Conservation (phyloP, 352 stramenopile species). For the Albugo laibachii region DNA sequence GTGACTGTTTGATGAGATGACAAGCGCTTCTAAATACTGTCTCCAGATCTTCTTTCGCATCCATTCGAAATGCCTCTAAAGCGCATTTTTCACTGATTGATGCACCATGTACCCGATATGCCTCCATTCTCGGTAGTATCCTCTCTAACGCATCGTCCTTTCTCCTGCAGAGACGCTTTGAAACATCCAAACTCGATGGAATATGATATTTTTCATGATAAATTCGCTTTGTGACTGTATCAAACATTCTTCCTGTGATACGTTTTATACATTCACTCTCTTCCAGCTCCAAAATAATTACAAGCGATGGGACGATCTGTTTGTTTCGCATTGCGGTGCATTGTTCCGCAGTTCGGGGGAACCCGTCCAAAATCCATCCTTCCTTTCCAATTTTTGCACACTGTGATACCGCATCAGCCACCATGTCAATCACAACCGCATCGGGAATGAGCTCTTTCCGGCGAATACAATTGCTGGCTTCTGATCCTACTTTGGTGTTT, state of each 20-base stretch:
- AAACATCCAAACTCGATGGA: constrained; percentile 18
- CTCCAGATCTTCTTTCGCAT: constrained; percentile 14
- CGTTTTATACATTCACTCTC: constrained; percentile 24
- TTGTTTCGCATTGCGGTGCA: constrained; percentile 20
- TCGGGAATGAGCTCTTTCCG: constrained; percentile 44
- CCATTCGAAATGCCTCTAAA: constrained; percentile 20
- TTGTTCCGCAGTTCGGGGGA: constrained; percentile 44
- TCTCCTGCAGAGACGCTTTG: constrained; percentile 29
- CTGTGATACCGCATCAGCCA: constrained; percentile 28
- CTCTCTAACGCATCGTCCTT: constrained; percentile 34
- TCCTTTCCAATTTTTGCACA: constrained; percentile 11
- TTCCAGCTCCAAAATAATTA: constrained; percentile 32
- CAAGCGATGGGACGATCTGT: constrained; percentile 24
- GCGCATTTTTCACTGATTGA: constrained; percentile 26
- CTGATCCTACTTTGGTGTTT: constrained; percentile 23
- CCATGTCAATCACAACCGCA: constrained; percentile 57
- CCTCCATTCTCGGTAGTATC: constrained; percentile 36
- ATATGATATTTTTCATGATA: constrained; percentile 29
- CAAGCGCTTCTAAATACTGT: constrained; percentile 15
- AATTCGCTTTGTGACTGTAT: constrained; percentile 30
- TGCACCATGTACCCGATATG: constrained; percentile 34
- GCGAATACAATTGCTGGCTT: constrained; percentile 46
- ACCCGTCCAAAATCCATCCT: constrained; percentile 57
- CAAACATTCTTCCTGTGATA: constrained; percentile 33
- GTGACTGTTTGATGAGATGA: too few species aligned